Evolutionary conservation across 2,329 filamentous ascomycete genomes (phyloP).

Genomic region (Dothistroma pini): DNA sequence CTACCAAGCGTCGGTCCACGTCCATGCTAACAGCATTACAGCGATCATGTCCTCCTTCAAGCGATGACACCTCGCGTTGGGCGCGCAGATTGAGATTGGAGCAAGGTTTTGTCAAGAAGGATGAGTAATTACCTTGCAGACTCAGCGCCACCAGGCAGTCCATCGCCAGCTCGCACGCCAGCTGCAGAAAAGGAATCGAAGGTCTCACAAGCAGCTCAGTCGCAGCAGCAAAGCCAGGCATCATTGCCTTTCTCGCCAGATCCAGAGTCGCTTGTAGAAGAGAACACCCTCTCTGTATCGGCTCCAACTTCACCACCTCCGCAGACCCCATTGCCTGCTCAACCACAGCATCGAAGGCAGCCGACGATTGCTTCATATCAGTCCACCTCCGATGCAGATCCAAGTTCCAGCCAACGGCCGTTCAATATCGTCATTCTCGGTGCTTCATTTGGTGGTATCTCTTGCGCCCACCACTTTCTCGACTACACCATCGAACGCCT

Average conservation of each 20-base stretch:
- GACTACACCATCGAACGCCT: constrained; percentile 33
- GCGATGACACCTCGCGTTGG: neutral
- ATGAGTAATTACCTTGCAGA: constrained; percentile 1
- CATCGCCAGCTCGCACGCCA: neutral
- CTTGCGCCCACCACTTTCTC: constrained; percentile 37
- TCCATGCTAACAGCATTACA: neutral
- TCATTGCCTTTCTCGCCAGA: neutral
- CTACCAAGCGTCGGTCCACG: neutral
- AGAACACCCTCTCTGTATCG: neutral
- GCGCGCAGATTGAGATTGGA: neutral
- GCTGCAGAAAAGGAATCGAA: neutral
- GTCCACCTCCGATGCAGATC: neutral
- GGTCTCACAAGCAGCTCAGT: neutral
- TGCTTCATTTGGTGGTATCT: constrained; percentile 38
- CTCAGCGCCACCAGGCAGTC: neutral
- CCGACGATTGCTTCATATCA: neutral
- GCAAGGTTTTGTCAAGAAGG: constrained; percentile 3
- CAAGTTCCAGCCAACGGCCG: constrained; percentile 21
- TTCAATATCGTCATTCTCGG: constrained; percentile 40
- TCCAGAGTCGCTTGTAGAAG: neutral
- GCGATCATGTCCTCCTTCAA: neutral
- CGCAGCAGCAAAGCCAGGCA: neutral
- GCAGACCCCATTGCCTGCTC: neutral
- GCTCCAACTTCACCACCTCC: neutral
- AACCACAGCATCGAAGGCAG: neutral